Evolutionary conservation across 495 filamentous ascomycete genomes (phyloP), one percentile per base, ranked within the genome.

Genomic region (Apodospora peruviana): DNA sequence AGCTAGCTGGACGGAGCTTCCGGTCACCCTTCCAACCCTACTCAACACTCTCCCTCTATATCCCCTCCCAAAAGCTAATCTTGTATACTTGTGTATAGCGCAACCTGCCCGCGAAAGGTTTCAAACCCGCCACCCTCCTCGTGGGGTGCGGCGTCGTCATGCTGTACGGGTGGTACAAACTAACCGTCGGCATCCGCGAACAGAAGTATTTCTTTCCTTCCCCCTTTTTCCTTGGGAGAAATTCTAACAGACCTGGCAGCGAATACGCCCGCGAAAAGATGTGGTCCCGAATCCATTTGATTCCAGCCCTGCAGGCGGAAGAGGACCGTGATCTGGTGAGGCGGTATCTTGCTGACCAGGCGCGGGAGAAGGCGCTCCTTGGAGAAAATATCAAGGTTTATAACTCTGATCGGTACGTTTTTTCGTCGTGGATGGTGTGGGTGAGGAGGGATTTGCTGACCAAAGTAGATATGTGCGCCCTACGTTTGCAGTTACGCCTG

Each of bases 201-300:
- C 81, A 85, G 57, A 88, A 91, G 90, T 96, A 81, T 42, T 83
- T 77, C 8, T 11, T 19, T 40, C 40, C 37, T 35, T n/a, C 36
- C 21, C 43, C 11, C 37, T 18, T 7, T 23, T 12, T 21, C 19
- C 8, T 12, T 16, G 11, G 40, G 12, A 5, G 34, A n/a, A 35
- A 36, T 21, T 45, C 32, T 19, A 27, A 21, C 10, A 35, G 1
- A 7, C 11, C 5, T 18, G n/a, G n/a, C 56, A 96, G 91, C 62
- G 93, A 98, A 65, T 86, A 94, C 51, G 87, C 83, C 45, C 88
- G 93, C 39, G 93, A 98, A 62, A 98, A 98, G 76, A 90, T 96
- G 79, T 98, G 93, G 93, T 77, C 84, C 38, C 85, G 93, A 56
- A 91, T 97, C 58, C 81, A 98, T 66, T 74, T 98, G 41, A 90